Evolutionary conservation across 2,329 filamentous ascomycete species (phyloP), one percentile per base, ranked within the genome.

Genomic region (Harringtonia lauricola): DNA sequence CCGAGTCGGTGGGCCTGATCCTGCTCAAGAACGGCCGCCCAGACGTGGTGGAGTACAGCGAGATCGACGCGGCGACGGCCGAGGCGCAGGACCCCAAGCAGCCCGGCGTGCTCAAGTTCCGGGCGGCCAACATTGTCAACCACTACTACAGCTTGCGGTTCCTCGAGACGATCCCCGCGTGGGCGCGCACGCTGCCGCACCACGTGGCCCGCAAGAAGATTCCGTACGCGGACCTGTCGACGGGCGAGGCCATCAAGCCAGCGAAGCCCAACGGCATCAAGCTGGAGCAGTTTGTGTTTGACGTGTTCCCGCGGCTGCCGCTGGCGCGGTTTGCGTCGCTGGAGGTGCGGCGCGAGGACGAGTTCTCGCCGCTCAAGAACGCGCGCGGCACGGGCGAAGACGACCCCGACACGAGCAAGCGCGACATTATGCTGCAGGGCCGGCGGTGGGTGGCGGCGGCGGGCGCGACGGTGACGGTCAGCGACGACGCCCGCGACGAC

Each of bases 151-250:
- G 87, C 38, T 90, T 89, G 72, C 70, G 76, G 53, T 96, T 95
- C 75, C 76, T 98, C 39, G 84, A 95, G 63, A 83, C 79, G 51
- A 95, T 95, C 55, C 88, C 92, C 46, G 68, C 79, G 55, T 95
- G 87, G 86, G 80, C 78, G 17, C 74, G 88, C 67, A 79, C 82
- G 63, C 77, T 98, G 42, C 90, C 90, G 15, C 92, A 96, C 64
- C 92, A 98, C 71, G 81, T 98, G 50, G 92, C 92, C 36, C 81
- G 84, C 64, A 98, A 98, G 83, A 98, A 98, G 84, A 98, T 98
- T 50, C 89, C 90, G 12, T 82, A 78, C 60, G 75, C 86, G 52
- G 80, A 95, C 60, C 74, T 81, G 14, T 71, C 83, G 59, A 82
- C 74, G 28, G 89, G 88, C 50, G 81, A 86, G 62, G 77, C 78